Conservation (phyloP, 2,329 filamentous ascomycete species). For the Xylaria sp. region DNA sequence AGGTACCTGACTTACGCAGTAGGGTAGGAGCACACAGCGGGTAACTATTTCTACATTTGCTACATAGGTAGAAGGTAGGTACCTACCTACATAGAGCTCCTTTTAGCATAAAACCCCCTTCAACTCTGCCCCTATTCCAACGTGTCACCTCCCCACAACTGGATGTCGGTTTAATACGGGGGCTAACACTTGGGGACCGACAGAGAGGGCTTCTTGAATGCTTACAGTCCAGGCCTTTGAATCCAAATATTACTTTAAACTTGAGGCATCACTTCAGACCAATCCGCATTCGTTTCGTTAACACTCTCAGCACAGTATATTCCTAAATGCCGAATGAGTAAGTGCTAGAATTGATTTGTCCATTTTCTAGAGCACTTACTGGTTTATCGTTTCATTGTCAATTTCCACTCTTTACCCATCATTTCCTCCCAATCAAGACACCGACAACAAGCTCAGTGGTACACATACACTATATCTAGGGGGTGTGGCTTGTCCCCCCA, state of each 20-base stretch:
- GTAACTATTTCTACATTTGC: not conserved
- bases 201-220: not conserved
- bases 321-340: not conserved
- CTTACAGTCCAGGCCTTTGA: not conserved
- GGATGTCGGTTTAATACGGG: constrained; percentile 4
- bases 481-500: not conserved
- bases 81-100: not conserved
- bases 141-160: constrained; percentile 17
- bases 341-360: not conserved
- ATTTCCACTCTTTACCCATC: not conserved
- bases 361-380: not conserved
- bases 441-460: not conserved
- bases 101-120: constrained; percentile 13
- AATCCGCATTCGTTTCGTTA: not conserved
- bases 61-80: not conserved
- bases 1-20: constrained; percentile 3
- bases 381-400: not conserved
- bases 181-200: not conserved
- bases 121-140: constrained; percentile 29
- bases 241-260: not conserved
- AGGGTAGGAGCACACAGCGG: not conserved
- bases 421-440: not conserved
- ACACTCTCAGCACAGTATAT: not conserved
- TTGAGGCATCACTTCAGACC: not conserved
- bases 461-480: not conserved